Percentiles rank a stretch among this genome's conserved stretches.
Conservation (phyloP, 2,329 filamentous ascomycete species). For the Xylariomycetidae sp. region DNA sequence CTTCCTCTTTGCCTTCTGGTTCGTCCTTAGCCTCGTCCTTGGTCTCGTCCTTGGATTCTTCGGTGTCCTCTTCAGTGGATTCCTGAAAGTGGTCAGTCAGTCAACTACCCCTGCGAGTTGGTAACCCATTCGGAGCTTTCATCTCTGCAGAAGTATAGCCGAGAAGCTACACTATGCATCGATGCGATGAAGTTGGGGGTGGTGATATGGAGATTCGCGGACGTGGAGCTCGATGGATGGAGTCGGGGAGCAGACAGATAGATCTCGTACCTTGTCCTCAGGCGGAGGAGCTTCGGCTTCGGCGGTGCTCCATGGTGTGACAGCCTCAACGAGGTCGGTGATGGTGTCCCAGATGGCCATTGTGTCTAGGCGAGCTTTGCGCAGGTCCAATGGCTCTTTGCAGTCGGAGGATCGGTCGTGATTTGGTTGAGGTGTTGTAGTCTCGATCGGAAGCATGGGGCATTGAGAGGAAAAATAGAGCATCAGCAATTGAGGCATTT, state of each 20-base stretch:
- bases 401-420: conserved; percentile 29
- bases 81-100: conserved; percentile 9
- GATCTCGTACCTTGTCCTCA: conserved; percentile 51
- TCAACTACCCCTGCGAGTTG: too few relatives aligned
- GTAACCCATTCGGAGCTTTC: too few relatives aligned
- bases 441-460: not conserved
- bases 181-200: too few relatives aligned
- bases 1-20: conserved; percentile 41
- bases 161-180: too few relatives aligned
- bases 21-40: conserved; percentile 50
- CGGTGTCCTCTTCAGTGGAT: conserved; percentile 13
- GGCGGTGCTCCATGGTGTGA: conserved; percentile 59
- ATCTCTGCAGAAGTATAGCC: too few relatives aligned
- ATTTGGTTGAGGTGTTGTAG: conserved; percentile 24
- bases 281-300: conserved; percentile 65
- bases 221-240: too few relatives aligned
- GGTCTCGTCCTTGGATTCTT: conserved; percentile 37
- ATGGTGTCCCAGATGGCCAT: conserved; percentile 67
- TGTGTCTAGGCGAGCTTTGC: conserved; percentile 34
- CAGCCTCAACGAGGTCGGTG: conserved; percentile 60
- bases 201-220: too few relatives aligned
- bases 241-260: not conserved
- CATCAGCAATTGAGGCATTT: conserved; percentile 44
- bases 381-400: conserved; percentile 34
- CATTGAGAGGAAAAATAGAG: conserved; percentile 31